Evolutionary conservation across 441 rosid species (phyloP).

Genomic region (Biscutella laevigata): DNA sequence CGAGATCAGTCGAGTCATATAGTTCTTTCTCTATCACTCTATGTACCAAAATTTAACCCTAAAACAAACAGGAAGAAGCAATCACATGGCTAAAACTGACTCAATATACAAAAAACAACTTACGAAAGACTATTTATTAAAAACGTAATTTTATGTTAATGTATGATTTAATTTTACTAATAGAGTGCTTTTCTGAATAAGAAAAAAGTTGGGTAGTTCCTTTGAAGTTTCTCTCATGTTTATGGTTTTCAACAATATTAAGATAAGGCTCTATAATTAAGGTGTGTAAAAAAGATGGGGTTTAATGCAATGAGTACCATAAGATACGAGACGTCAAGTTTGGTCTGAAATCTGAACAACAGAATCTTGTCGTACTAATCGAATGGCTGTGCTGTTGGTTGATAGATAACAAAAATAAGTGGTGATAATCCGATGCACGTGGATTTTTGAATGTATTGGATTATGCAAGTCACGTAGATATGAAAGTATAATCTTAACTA

Average conservation of each 20-base stretch:
- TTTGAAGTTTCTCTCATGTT: neutral
- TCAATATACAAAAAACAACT: slow-evolving; percentile 6
- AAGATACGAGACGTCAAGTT: slow-evolving; percentile 16
- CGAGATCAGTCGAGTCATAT: slow-evolving; percentile 3
- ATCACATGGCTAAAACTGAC: slow-evolving; percentile 20
- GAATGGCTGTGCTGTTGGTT: slow-evolving; percentile 23
- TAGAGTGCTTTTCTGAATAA: too few species aligned
- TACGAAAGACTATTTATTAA: neutral
- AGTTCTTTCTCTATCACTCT: slow-evolving; percentile 13
- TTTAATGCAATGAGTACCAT: slow-evolving; percentile 7
- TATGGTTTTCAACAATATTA: neutral
- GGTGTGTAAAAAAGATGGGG: neutral
- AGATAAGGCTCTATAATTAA: slow-evolving; percentile 13
- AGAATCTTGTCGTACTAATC: slow-evolving; percentile 21
- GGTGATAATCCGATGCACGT: slow-evolving; percentile 23
- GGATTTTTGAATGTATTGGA: slow-evolving; percentile 6
- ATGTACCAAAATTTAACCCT: slow-evolving; percentile 4
- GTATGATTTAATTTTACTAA: too few species aligned
- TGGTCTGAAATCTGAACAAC: slow-evolving; percentile 21
- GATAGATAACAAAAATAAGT: neutral
- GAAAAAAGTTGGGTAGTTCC: neutral
- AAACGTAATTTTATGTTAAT: too few species aligned
- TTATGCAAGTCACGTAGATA: slow-evolving; percentile 10
- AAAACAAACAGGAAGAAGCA: too few species aligned
- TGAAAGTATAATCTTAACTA: neutral